phyloP scores from a whole-genome alignment of 75 land plant species.

The Picea glauca region DNA sequence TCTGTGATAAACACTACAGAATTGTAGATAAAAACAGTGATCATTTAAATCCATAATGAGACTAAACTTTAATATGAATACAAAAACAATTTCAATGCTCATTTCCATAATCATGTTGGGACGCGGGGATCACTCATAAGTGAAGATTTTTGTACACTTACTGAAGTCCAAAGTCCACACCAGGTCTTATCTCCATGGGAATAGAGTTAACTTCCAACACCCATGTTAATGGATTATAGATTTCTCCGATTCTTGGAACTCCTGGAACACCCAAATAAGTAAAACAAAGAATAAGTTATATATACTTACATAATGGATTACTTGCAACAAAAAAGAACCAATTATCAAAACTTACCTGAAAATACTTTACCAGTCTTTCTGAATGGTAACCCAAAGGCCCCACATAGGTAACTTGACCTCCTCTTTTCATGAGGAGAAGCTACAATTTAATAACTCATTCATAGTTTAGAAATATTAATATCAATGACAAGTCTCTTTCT shows the following conservation, averaged over 20 bases:
- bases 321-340: neutral
- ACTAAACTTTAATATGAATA: no score
- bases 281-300: no score
- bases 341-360: constrained; percentile 19
- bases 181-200: constrained; percentile 35
- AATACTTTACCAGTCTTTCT: constrained; percentile 34
- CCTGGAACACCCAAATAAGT: constrained; percentile 12
- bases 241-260: constrained; percentile 47
- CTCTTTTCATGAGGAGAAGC: constrained; percentile 47
- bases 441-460: neutral
- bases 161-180: constrained; percentile 39
- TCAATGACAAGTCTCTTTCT: no score
- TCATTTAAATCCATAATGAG: no score
- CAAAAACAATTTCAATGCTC: no score
- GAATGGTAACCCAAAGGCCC: constrained; percentile 39
- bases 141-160: constrained; percentile 36
- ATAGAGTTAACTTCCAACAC: constrained; percentile 55
- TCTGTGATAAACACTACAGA: no score
- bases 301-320: neutral
- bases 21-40: no score
- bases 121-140: constrained; percentile 34
- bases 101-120: no score
- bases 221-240: constrained; percentile 77
- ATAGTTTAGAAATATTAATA: no score
- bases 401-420: constrained; percentile 44